Evolutionary conservation across 169 alveolate species (phyloP), one percentile per base, ranked within the genome.

Genomic region (Plasmodium chabaudi): DNA sequence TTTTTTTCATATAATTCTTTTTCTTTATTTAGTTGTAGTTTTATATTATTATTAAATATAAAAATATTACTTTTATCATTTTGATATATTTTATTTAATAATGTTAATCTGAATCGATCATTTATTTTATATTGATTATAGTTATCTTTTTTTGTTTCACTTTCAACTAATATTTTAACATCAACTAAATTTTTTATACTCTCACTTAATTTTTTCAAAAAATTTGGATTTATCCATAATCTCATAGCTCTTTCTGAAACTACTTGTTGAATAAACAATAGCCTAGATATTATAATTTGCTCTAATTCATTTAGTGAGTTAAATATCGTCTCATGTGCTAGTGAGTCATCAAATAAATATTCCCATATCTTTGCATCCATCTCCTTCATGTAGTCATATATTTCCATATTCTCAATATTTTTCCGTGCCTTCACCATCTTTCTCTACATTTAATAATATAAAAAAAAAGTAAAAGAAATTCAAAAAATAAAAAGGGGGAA

Each of bases 181-280:
- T 82, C 84, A 1, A 82, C 90, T 60, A 82, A 67, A 82, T 82
- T 82, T 82, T 82, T 82, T 46, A 82, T 82, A n/a, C 90, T 19
- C 65, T 82, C 90, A 82, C 96, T 68, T 67, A 95, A 72, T 39
- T 93, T 96, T 23, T 88, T 89, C 53, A 92, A 79, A 51, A 91
- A 87, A 64, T 77, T 89, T 0, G 96, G 93, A 27, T 88, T 79
- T 72, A 95, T 92, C 97, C 97, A 95, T 53, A 95, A 86, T 59
- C 96, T 88, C 92, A 95, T 89, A 23, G 97, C 96, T 13, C 96
- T 68, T 87, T 95, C 97, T 9, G 96, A 87, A 19, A 94, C 97
- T n/a, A 95, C 93, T 87, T 94, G 97, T 55, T 91, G 94, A 15
- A 95, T 92, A 70, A 79, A 94, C 69, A 94, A 87, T 39, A 95